A percentile compares a stretch with the other conserved stretches of the same genome.
These are phyloP conservation scores for Phialemonium atrogriseum DNA, from an alignment of 2,329 filamentous ascomycete species.

Conservation along the genomic window DNA sequence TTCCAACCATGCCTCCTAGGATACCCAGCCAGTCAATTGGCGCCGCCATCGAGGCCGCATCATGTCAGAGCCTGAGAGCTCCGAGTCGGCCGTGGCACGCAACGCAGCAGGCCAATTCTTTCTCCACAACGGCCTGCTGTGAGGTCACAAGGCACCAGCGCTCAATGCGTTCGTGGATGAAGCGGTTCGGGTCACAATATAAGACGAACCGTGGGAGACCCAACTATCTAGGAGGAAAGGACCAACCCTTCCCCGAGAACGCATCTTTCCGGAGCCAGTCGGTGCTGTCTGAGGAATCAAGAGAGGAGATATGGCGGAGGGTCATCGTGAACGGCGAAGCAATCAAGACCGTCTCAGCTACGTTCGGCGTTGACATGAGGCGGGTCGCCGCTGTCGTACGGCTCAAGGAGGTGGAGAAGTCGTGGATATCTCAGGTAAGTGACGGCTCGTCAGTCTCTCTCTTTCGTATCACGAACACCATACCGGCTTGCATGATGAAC, in stretches of 20 bases:
- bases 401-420: constrained; percentile 77
- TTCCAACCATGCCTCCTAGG: too few relatives aligned
- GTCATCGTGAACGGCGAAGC: constrained; percentile 59
- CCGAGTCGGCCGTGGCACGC: too few relatives aligned
- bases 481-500: constrained; percentile 41
- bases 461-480: constrained; percentile 5
- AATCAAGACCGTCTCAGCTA: constrained; percentile 68
- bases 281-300: constrained; percentile 65
- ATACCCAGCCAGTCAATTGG: too few relatives aligned
- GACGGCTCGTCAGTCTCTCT: too few relatives aligned
- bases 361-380: constrained; percentile 71
- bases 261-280: constrained; percentile 58
- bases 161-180: too few relatives aligned
- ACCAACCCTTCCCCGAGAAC: constrained; percentile 67
- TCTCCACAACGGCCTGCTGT: too few relatives aligned
- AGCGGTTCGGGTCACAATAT: too few relatives aligned
- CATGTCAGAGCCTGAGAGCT: too few relatives aligned
- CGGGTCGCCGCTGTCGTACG: constrained; percentile 79
- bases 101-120: too few relatives aligned
- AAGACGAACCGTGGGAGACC: constrained; percentile 11
- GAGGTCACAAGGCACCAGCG: too few relatives aligned
- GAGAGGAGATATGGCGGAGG: constrained; percentile 64
- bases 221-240: constrained; percentile 28
- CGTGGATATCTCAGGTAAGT: constrained; percentile 68
- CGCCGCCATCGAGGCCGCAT: too few relatives aligned